Conservation (phyloP, 805 yeast genomes). For the Saccharomycopsis babjevae region DNA sequence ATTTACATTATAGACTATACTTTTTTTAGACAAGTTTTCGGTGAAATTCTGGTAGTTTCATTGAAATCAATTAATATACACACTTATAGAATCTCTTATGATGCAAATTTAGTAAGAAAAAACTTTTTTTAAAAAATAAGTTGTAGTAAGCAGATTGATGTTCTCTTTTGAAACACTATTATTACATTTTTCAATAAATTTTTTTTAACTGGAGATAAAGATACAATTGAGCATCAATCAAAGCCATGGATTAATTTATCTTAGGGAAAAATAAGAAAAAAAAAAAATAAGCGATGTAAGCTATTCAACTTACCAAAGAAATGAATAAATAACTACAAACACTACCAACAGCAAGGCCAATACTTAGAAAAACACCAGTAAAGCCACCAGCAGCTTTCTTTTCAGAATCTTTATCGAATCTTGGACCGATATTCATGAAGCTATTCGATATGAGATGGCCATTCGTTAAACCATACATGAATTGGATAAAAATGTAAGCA, state of each 20-base stretch:
- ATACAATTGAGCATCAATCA: too few relatives aligned
- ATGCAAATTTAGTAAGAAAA: not conserved
- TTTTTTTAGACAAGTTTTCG: not conserved
- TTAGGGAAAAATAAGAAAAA: too few relatives aligned
- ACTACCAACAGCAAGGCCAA: constrained; percentile 76
- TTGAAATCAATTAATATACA: not conserved
- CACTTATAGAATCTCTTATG: not conserved
- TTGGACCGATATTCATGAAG: constrained; percentile 63
- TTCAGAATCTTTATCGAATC: constrained; percentile 51
- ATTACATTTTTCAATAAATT: too few relatives aligned
- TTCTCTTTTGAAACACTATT: too few relatives aligned
- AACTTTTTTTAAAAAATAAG: not conserved
- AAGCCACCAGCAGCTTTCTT: constrained; percentile 93
- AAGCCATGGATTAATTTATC: too few relatives aligned
- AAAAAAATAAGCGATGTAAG: not conserved
- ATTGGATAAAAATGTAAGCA: constrained; percentile 59
- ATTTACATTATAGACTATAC: not conserved
- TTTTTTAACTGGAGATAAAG: too few relatives aligned
- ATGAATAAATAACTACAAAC: constrained; percentile 63
- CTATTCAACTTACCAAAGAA: constrained; percentile 7
- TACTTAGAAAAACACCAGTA: constrained; percentile 66
- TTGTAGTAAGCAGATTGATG: too few relatives aligned
- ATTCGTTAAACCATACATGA: constrained; percentile 74
- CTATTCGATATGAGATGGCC: constrained; percentile 78
- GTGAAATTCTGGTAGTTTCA: not conserved